These are phyloP conservation scores for Leptographium radiaticola DNA, from an alignment of 2,329 filamentous ascomycete genomes.

Conservation along the genomic window DNA sequence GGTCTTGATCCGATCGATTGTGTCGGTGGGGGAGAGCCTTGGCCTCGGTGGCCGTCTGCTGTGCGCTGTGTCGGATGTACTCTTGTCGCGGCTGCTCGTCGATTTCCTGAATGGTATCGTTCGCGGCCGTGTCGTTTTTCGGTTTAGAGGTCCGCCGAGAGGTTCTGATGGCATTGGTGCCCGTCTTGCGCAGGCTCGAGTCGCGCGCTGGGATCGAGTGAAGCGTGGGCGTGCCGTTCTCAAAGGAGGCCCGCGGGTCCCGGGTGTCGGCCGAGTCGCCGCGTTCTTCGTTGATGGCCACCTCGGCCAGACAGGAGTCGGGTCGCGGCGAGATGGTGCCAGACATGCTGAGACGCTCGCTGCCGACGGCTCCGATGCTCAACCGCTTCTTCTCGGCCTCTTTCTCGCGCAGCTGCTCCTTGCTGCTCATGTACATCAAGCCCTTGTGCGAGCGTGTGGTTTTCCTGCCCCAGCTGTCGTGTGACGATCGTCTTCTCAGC, in stretches of 20 bases:
- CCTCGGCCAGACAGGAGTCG: conserved; percentile 39
- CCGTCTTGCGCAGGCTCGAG: conserved; percentile 51
- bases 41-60: neutral
- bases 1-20: neutral
- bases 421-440: conserved; percentile 62
- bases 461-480: conserved; percentile 51
- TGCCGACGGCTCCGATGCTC: conserved; percentile 27
- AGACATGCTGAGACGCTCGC: conserved; percentile 19
- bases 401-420: conserved; percentile 49
- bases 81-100: conserved; percentile 10
- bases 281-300: conserved; percentile 41
- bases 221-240: conserved; percentile 22
- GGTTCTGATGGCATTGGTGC: conserved; percentile 37
- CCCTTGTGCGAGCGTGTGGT: conserved; percentile 39
- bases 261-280: conserved; percentile 14
- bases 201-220: conserved; percentile 52
- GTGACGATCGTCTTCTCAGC: conserved; percentile 37
- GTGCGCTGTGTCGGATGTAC: neutral
- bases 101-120: conserved; percentile 25
- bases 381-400: conserved; percentile 48
- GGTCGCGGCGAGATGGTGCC: conserved; percentile 22
- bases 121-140: conserved; percentile 23
- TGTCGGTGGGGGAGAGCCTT: conserved; percentile 3
- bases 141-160: conserved; percentile 35
- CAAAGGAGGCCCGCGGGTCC: conserved; percentile 17